These are phyloP conservation scores for Amoeboaphelidium protococcarum DNA, from an alignment of 371 early-diverging fungal species.

Conservation along the genomic window DNA sequence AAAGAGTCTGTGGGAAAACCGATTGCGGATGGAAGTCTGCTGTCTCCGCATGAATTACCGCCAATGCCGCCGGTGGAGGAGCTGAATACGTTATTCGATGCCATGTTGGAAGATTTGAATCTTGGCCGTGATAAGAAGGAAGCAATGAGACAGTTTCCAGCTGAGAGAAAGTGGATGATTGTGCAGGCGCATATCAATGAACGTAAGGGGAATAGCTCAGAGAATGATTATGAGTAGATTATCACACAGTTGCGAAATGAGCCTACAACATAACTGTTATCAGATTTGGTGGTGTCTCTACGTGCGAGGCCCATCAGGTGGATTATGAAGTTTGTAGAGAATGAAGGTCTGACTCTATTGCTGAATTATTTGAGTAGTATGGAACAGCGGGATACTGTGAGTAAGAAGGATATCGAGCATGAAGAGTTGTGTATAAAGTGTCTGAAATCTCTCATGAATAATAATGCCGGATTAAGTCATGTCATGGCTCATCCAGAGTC, in stretches of 20 bases:
- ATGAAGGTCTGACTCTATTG: slow-evolving; percentile 16
- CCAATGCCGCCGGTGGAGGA: slow-evolving; percentile 11
- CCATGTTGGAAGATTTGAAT: not conserved
- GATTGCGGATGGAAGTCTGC: no score
- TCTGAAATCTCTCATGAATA: slow-evolving; percentile 22
- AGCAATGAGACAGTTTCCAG: slow-evolving; percentile 12
- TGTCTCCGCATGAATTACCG: no score
- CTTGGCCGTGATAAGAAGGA: slow-evolving; percentile 13
- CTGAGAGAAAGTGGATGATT: slow-evolving; percentile 23
- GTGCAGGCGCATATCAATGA: slow-evolving; percentile 18
- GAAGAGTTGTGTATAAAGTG: slow-evolving; percentile 23
- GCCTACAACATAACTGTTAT: slow-evolving; percentile 12
- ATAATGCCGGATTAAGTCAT: slow-evolving; percentile 17
- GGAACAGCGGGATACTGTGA: slow-evolving; percentile 7
- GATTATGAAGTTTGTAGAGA: slow-evolving; percentile 19
- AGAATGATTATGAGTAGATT: slow-evolving; percentile 8
- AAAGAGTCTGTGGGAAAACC: no score
- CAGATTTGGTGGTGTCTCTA: slow-evolving; percentile 14
- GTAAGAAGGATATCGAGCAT: slow-evolving; percentile 13
- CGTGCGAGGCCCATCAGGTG: slow-evolving; percentile 19
- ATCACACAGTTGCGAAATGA: slow-evolving; percentile 9
- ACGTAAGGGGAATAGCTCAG: slow-evolving; percentile 2
- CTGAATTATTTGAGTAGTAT: slow-evolving; percentile 13
- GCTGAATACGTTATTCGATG: slow-evolving; percentile 2
- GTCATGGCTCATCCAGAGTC: slow-evolving; percentile 16